Evolutionary conservation across 176 grass and related monocot species (phyloP), one percentile per base, ranked within the genome.

Genomic region (Avena eriantha): DNA sequence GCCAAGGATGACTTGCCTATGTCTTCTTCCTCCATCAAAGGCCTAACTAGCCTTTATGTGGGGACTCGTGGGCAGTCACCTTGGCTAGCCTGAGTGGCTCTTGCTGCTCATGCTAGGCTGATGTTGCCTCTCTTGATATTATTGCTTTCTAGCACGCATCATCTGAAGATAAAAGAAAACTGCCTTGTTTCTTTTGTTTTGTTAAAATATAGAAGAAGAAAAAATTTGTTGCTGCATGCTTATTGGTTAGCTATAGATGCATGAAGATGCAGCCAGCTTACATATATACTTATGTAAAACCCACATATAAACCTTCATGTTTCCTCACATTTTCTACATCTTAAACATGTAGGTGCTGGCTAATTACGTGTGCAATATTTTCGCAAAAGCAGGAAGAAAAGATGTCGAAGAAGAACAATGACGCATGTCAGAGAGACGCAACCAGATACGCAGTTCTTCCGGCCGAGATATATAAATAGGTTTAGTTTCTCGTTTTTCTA

Each of bases 1-100:
- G 83, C 83, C 83, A 90, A 82, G 78, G 83, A 90, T 85, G 88
- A 90, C 69, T 90, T 90, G 83, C 83, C 68, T 86, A 69, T 81
- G 87, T 88, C 36, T 5, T 3, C 17, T 36, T 41, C 15, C 57
- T 73, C 1, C 23, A 23, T 8, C 3, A 11, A 86, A 82, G 60
- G 79, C 54, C 68, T 50, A 41, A 12, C 10, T n/a, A 77, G 35
- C 71, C 71, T 82, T 56, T 9, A 10, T 36, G 47, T 73, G 50
- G 47, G 55, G 8, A 69, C 72, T 82, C 78, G 78, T 18, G 8
- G 87, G 87, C 76, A 89, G 82, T 89, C 82, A 75, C 76, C 82
- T 89, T 85, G 87, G 87, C 87, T 80, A 85, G 76, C 31, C 87
- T 89, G 76, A 36, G 22, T 74, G 46, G 10, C 82, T 81, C 77